These are phyloP conservation scores for Populus trichocarpa DNA, from an alignment of 441 rosid species.

Conservation along the genomic window DNA sequence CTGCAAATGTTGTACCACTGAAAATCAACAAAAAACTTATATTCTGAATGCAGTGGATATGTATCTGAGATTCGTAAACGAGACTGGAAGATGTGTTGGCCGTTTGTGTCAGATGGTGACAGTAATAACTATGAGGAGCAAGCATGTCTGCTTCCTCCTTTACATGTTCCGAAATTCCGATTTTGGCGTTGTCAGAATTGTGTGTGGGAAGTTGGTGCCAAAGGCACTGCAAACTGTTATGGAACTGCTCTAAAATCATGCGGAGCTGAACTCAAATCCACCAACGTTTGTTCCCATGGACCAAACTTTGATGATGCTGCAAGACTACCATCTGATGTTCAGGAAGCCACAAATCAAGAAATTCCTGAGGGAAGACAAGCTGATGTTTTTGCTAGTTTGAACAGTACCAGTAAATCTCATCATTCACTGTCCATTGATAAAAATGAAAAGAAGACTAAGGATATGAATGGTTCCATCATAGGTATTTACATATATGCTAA, in stretches of 20 bases:
- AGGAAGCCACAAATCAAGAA: slow-evolving; percentile 24
- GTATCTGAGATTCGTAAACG: slow-evolving; percentile 68
- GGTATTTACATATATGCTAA: slow-evolving; percentile 38
- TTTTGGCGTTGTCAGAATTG: slow-evolving; percentile 73
- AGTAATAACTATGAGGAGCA: slow-evolving; percentile 31
- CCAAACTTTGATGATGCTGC: slow-evolving; percentile 30
- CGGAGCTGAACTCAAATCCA: slow-evolving; percentile 28
- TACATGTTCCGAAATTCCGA: slow-evolving; percentile 58
- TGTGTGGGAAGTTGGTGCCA: slow-evolving; percentile 31
- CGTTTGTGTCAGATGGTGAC: slow-evolving; percentile 48
- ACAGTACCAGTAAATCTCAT: slow-evolving; percentile 15
- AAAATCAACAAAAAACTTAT: background rate
- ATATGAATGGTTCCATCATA: slow-evolving; percentile 10
- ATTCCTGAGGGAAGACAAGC: slow-evolving; percentile 28
- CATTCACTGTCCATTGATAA: slow-evolving; percentile 28
- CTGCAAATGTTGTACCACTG: background rate
- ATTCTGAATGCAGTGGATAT: slow-evolving; percentile 57
- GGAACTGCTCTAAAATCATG: slow-evolving; percentile 24
- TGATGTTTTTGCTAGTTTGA: slow-evolving; percentile 24
- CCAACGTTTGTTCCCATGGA: slow-evolving; percentile 26
- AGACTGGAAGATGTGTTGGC: slow-evolving; percentile 64
- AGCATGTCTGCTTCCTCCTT: slow-evolving; percentile 50
- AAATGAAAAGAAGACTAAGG: slow-evolving; percentile 27
- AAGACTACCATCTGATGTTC: slow-evolving; percentile 28
- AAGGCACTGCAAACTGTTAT: slow-evolving; percentile 24